Percentiles rank a stretch among this genome's conserved stretches.
Conservation (phyloP, 2,329 filamentous ascomycete genomes). For the Cercospora berteroae region DNA sequence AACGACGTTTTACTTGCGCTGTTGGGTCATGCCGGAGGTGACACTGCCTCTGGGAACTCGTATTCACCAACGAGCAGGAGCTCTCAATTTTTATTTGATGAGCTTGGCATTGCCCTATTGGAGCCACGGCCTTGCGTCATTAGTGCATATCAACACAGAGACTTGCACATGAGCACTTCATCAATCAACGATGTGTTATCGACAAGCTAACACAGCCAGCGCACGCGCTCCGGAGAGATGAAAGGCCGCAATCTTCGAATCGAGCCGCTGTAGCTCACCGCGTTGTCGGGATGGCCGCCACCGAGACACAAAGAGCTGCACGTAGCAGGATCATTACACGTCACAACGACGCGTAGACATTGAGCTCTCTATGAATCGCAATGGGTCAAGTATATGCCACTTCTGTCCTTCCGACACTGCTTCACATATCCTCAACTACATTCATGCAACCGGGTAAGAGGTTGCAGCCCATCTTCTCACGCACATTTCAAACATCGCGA, state of each 20-base stretch:
- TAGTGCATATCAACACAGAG: background rate
- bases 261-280: background rate
- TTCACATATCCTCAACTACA: too few species aligned
- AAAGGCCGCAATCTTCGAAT: background rate
- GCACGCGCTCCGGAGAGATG: background rate
- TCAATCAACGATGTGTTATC: background rate
- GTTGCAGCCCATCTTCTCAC: background rate
- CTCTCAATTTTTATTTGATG: too few species aligned
- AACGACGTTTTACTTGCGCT: too few species aligned
- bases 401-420: background rate
- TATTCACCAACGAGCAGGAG: too few species aligned
- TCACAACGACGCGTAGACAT: conserved; percentile 10
- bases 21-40: too few species aligned
- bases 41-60: too few species aligned
- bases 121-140: background rate
- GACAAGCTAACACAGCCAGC: background rate
- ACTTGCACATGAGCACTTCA: background rate
- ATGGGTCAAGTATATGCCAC: background rate
- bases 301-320: background rate
- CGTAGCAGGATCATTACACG: conserved; percentile 6
- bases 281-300: background rate
- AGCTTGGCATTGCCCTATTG: background rate
- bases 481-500: background rate
- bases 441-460: background rate
- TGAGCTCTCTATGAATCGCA: background rate